These are phyloP conservation scores for Sextonia rubra DNA, from an alignment of 164 flowering plant species.

Conservation along the genomic window DNA sequence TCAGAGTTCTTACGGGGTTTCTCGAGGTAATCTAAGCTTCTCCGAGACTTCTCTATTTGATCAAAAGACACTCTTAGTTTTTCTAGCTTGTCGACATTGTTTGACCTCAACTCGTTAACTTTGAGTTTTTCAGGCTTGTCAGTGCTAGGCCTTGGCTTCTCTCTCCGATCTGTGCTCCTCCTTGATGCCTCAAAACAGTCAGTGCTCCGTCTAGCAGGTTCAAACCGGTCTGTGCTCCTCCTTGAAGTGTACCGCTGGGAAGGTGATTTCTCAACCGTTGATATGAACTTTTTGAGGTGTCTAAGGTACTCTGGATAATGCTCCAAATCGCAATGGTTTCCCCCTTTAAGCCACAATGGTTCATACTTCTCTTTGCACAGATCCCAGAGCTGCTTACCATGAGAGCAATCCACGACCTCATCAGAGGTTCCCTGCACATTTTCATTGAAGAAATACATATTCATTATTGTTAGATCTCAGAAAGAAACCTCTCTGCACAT, in stretches of 20 bases:
- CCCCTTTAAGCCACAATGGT: constrained; percentile 90
- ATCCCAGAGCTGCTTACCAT: constrained; percentile 94
- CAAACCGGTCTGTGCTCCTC: constrained; percentile 55
- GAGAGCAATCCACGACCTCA: constrained; percentile 92
- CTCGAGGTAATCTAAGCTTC: constrained; percentile 73
- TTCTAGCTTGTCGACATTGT: constrained; percentile 44
- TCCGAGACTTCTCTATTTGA: constrained; percentile 65
- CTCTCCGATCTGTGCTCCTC: constrained; percentile 77
- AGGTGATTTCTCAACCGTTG: constrained; percentile 63
- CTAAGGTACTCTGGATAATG: constrained; percentile 77
- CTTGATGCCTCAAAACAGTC: constrained; percentile 63
- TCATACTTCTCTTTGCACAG: constrained; percentile 85
- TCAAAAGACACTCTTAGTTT: constrained; percentile 58
- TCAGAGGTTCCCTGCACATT: constrained; percentile 78
- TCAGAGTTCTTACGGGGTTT: constrained; percentile 66
- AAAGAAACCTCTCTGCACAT: constrained; percentile 42
- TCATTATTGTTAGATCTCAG: background rate
- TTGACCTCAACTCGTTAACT: constrained; percentile 20
- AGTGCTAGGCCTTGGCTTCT: constrained; percentile 70
- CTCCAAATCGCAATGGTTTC: constrained; percentile 82
- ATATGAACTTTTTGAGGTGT: constrained; percentile 80
- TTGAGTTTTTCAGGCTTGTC: constrained; percentile 50
- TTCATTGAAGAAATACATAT: background rate
- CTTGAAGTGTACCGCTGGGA: constrained; percentile 53
- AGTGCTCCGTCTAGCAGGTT: constrained; percentile 58